Base-by-base conservation (phyloP, 2,329 filamentous ascomycete genomes). In the Alternaria longipes region DNA sequence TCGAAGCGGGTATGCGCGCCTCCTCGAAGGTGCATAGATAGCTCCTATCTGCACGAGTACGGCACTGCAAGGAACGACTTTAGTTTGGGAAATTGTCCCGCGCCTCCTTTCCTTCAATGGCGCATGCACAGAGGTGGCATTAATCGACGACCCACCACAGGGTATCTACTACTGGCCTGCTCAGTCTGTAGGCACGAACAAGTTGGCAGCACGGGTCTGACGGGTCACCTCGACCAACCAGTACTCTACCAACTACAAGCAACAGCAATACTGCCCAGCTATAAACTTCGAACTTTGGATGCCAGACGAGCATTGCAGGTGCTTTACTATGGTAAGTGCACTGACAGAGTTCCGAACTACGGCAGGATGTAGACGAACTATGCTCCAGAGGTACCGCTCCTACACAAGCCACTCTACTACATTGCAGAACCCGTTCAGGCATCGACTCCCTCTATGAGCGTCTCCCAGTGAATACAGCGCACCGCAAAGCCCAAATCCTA, bases 1-100 rank as follows among this genome's bases (percentile, higher is more conserved):
- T 45, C 44, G 51, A 38, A 56, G 44, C 59, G 44, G 50, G 26
- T 36, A 54, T 59, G 55, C 55, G 59, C 42, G 28, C 42, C 49
- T 56, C 42, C 36, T 49, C 32, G 38, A 12, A 30, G 26, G 16
- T 52, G 36, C 49, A 28, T 47, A 26, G 36, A 34, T 38, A 50
- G 16, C 22, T 42, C 26, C 20, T 28, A n/a, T 20, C 30, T 54
- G 56, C 49, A 49, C 18, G 18, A 55, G 38, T 58, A 22, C 24
- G 49, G 49, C 56, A 22, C 44, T 55, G 56, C 28, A 28, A 44
- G 56, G 44, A 16, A 49, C 32, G 12, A 28, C 16, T 24, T 26
- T 38, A 44, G 26, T 45, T 41, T 34, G 38, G 32, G 40, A 45
- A 41, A 40, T 8, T 18, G 8, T 52, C 42, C 30, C 28, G 36